Evolutionary conservation across 2,329 filamentous ascomycete genomes (phyloP).

Genomic region (Xylaria sp.): DNA sequence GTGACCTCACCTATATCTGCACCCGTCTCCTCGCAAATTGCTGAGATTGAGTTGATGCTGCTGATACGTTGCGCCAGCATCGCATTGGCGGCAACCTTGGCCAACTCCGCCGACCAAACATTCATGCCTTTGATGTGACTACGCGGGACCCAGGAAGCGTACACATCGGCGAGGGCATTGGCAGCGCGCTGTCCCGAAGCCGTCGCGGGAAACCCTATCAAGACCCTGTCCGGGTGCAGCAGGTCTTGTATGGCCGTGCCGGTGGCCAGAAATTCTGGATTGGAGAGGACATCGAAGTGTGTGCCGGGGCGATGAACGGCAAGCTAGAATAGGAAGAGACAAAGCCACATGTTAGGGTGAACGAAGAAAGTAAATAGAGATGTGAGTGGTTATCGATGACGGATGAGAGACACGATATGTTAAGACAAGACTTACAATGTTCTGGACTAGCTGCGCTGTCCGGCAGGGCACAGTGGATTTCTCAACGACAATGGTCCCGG

Average conservation of each 20-base stretch:
- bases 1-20: conserved; percentile 81
- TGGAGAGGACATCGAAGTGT: conserved; percentile 70
- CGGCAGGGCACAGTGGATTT: neutral
- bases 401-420: conserved; percentile 39
- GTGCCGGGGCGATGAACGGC: conserved; percentile 69
- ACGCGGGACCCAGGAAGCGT: neutral
- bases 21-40: conserved; percentile 80
- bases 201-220: neutral
- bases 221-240: neutral
- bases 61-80: conserved; percentile 71
- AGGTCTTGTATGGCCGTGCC: neutral
- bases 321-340: conserved; percentile 54
- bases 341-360: conserved; percentile 1
- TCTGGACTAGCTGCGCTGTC: neutral
- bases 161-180: neutral
- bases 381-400: conserved; percentile 46
- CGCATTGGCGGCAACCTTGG: neutral
- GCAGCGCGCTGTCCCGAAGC: neutral
- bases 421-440: neutral
- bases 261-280: neutral
- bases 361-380: neutral
- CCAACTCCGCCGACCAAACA: neutral
- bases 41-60: conserved; percentile 84
- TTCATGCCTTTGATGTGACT: neutral
- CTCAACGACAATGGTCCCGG: neutral